These are phyloP conservation scores for Aspergillus neotritici DNA, from an alignment of 2,329 filamentous ascomycete genomes.

Conservation along the genomic window DNA sequence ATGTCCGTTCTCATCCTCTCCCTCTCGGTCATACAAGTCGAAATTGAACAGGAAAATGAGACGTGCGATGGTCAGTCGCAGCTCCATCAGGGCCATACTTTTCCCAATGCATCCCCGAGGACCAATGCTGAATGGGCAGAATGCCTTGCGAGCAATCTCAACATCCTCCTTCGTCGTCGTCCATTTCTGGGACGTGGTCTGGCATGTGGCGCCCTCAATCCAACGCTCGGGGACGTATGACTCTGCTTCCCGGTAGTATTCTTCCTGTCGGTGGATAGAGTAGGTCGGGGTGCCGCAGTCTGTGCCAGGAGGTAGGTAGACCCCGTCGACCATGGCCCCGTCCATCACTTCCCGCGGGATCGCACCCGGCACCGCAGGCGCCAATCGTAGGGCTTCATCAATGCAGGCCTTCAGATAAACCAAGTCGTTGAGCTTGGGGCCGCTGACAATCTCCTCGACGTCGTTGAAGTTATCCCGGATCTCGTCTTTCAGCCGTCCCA, in stretches of 20 bases:
- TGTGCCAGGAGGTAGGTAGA: slow-evolving; percentile 46
- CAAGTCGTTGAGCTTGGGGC: slow-evolving; percentile 30
- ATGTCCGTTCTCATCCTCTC: slow-evolving; percentile 32
- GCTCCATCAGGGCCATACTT: slow-evolving; percentile 40
- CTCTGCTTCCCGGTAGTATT: slow-evolving; percentile 57
- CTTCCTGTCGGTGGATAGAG: slow-evolving; percentile 61
- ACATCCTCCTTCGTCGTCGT: slow-evolving; percentile 46
- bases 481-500: slow-evolving; percentile 31
- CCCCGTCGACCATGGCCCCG: slow-evolving; percentile 33
- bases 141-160: slow-evolving; percentile 58
- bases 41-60: slow-evolving; percentile 39
- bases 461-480: slow-evolving; percentile 31
- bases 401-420: slow-evolving; percentile 39
- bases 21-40: slow-evolving; percentile 27
- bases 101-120: slow-evolving; percentile 41
- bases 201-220: slow-evolving; percentile 47
- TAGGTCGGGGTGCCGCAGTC: slow-evolving; percentile 63
- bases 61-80: slow-evolving; percentile 35
- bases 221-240: slow-evolving; percentile 60
- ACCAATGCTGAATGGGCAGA: slow-evolving; percentile 55
- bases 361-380: slow-evolving; percentile 35
- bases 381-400: slow-evolving; percentile 39
- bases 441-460: slow-evolving; percentile 35
- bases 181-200: slow-evolving; percentile 32
- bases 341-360: slow-evolving; percentile 36